Evolutionary conservation across 495 filamentous ascomycete genomes (phyloP).

Genomic region (Neurospora discreta): DNA sequence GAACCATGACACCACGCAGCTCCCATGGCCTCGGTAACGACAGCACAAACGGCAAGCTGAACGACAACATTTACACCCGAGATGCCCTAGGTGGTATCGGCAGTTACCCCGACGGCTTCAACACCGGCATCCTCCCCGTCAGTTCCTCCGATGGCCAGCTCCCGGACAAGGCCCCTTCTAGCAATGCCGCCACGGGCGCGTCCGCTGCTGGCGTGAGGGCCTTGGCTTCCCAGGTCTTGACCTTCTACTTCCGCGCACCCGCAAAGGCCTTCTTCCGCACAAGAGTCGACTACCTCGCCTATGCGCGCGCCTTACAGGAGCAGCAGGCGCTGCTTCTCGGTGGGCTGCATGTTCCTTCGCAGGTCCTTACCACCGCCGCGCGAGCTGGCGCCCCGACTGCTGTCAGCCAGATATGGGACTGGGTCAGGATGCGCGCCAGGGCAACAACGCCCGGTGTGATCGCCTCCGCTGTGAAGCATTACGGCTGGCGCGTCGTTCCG

Average conservation of each 20-base stretch:
- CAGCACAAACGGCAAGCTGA: not conserved
- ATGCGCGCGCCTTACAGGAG: slow-evolving; percentile 33
- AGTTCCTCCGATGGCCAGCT: slow-evolving; percentile 22
- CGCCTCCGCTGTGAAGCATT: slow-evolving; percentile 61
- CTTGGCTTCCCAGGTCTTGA: slow-evolving; percentile 62
- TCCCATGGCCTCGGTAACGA: slow-evolving; percentile 7
- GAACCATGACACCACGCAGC: slow-evolving; percentile 15
- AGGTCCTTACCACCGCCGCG: not conserved
- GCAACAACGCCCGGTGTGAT: slow-evolving; percentile 71
- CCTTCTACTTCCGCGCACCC: slow-evolving; percentile 83
- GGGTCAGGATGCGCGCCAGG: slow-evolving; percentile 50
- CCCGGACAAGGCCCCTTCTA: slow-evolving; percentile 37
- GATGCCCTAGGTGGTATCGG: not conserved
- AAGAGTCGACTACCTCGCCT: slow-evolving; percentile 64
- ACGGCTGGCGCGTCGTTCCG: slow-evolving; percentile 81
- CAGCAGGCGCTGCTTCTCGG: slow-evolving; percentile 11
- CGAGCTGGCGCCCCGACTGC: slow-evolving; percentile 7
- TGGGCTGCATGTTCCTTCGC: not conserved
- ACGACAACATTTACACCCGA: not conserved
- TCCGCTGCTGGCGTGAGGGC: slow-evolving; percentile 74
- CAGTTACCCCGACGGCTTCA: slow-evolving; percentile 5
- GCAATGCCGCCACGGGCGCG: slow-evolving; percentile 61
- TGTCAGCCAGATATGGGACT: slow-evolving; percentile 6
- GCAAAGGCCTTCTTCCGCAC: slow-evolving; percentile 84
- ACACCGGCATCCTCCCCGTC: slow-evolving; percentile 27